Evolutionary conservation across 2,329 filamentous ascomycete species (phyloP).

Genomic region (Triangularia verruculosa): DNA sequence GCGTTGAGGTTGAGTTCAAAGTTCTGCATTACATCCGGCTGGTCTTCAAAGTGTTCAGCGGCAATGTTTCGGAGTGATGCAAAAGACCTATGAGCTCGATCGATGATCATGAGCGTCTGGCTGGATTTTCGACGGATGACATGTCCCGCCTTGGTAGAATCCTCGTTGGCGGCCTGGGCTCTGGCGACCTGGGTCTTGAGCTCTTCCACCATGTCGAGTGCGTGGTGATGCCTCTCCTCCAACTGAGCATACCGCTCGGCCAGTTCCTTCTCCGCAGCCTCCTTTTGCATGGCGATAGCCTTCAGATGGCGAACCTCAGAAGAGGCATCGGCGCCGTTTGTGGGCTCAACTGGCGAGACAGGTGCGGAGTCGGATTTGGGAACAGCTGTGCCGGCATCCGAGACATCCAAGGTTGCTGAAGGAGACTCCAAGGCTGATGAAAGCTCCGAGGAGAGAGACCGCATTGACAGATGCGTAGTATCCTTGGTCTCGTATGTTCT

Average conservation of each 20-base stretch:
- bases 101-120: conserved; percentile 80
- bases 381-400: conserved; percentile 55
- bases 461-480: conserved; percentile 68
- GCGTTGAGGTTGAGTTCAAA: conserved; percentile 90
- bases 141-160: conserved; percentile 61
- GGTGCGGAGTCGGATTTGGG: conserved; percentile 38
- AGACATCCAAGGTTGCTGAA: conserved; percentile 57
- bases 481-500: conserved; percentile 69
- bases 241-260: conserved; percentile 78
- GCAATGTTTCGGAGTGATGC: conserved; percentile 87
- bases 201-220: conserved; percentile 82
- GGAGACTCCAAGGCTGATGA: conserved; percentile 81
- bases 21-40: conserved; percentile 82
- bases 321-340: conserved; percentile 36
- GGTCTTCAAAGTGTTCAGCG: conserved; percentile 75
- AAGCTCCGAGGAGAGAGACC: conserved; percentile 89
- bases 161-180: conserved; percentile 58
- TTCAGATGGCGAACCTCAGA: conserved; percentile 71
- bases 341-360: conserved; percentile 12
- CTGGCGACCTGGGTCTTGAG: conserved; percentile 83
- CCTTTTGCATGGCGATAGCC: conserved; percentile 70
- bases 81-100: conserved; percentile 88
- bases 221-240: conserved; percentile 75
- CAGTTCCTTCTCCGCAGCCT: conserved; percentile 69
- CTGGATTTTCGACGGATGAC: conserved; percentile 91